Percentiles rank a stretch among this genome's conserved stretches.
Conservation (phyloP, 2,329 filamentous ascomycete species). For the Diaporthe batatas region DNA sequence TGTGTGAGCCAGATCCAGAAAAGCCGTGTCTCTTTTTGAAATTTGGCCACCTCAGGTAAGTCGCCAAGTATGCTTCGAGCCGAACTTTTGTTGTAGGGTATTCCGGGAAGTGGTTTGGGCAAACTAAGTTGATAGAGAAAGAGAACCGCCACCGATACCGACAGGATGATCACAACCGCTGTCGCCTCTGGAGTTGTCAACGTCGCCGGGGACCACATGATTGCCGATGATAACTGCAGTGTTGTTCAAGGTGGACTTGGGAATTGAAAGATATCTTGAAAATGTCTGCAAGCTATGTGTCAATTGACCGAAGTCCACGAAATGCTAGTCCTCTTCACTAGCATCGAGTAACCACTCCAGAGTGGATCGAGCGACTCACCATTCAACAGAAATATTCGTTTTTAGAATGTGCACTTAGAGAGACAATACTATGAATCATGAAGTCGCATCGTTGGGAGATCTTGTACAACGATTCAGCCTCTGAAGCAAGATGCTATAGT, state of each 20-base stretch:
- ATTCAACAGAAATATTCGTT: not conserved
- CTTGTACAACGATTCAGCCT: not conserved
- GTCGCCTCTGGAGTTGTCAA: not conserved
- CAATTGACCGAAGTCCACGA: not conserved
- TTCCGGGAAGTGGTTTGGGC: constrained; percentile 49
- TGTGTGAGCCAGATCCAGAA: constrained; percentile 41
- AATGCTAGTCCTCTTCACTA: not conserved
- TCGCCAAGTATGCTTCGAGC: constrained; percentile 45
- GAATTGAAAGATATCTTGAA: not conserved
- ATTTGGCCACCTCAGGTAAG: constrained; percentile 40
- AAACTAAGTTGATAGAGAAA: constrained; percentile 39
- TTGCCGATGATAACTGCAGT: not conserved
- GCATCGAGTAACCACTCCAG: not conserved
- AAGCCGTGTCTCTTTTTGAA: constrained; percentile 38
- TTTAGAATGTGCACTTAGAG: not conserved
- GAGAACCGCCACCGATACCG: constrained; percentile 9
- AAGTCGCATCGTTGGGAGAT: not conserved
- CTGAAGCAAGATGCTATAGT: not conserved
- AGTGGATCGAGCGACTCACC: not conserved
- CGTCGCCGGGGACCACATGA: not conserved
- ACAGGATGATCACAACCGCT: not conserved
- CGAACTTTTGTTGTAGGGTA: constrained; percentile 47
- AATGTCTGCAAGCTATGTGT: too few species aligned
- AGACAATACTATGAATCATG: constrained; percentile 1
- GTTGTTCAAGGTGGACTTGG: not conserved